A percentile compares a stretch with the other conserved stretches of the same genome.
Conservation (phyloP, 2,329 filamentous ascomycete species). For the Aspergillus quadrilineatus region DNA sequence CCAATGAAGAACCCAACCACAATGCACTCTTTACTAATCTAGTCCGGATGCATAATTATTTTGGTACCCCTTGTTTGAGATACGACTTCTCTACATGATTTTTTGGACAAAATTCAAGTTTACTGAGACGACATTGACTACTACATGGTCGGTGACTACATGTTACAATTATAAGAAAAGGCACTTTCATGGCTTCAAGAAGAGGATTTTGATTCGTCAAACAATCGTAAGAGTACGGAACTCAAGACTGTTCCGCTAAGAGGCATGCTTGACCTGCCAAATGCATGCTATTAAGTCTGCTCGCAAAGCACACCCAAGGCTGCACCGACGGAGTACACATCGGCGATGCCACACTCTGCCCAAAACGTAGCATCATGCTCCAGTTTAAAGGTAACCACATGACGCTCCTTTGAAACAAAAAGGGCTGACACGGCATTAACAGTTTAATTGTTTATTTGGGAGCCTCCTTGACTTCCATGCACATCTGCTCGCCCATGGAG, state of each 20-base stretch:
- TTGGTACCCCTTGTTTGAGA: background rate
- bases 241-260: slow-evolving; percentile 34
- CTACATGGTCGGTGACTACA: background rate
- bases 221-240: slow-evolving; percentile 39
- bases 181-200: slow-evolving; percentile 5
- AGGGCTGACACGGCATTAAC: slow-evolving; percentile 32
- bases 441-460: slow-evolving; percentile 41
- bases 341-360: slow-evolving; percentile 24
- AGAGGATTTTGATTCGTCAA: slow-evolving; percentile 36
- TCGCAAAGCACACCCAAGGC: slow-evolving; percentile 37
- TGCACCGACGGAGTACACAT: slow-evolving; percentile 28
- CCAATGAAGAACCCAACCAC: background rate
- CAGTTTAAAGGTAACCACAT: slow-evolving; percentile 29
- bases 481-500: slow-evolving; percentile 92
- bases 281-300: slow-evolving; percentile 33
- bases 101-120: background rate
- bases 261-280: slow-evolving; percentile 35
- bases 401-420: slow-evolving; percentile 28
- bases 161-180: background rate
- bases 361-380: slow-evolving; percentile 30
- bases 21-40: slow-evolving; percentile 1
- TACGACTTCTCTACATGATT: background rate
- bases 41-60: background rate
- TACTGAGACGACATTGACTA: background rate
- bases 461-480: slow-evolving; percentile 93